Evolutionary conservation across 1,139 yeast species (phyloP), one percentile per base, ranked within the genome.

Genomic region (Saccharomyces hybrid): DNA sequence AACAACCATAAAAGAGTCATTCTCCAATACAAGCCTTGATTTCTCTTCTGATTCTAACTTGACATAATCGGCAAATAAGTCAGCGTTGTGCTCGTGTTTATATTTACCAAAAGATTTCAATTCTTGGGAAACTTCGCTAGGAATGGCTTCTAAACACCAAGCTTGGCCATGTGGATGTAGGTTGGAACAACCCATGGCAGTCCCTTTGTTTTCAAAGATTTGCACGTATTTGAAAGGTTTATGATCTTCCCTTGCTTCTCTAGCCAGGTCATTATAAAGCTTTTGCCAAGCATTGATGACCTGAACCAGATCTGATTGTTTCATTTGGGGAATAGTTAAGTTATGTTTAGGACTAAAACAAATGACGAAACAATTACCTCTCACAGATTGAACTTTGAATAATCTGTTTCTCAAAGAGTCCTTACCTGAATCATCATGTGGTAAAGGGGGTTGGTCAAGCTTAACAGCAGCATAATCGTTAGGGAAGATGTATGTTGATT

Each of bases 91-190:
- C 59, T 77, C 74, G 44, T 69, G 62, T 47, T 72, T 64, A 66
- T 86, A 86, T 49, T 75, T 73, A 8, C 68, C 68, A 76, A 85
- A 75, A 54, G 80, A 77, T 7, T 67, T 69, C 53, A 83, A 72
- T 66, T 86, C 91, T 52, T 75, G 73, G 38, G 75, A 75, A n/a
- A 86, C 88, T 70, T 85, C 91, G 44, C 82, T 81, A 7, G 93
- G 93, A 7, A 84, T 72, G 11, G 76, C 70, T 61, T 81, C 85
- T 53, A 86, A 75, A 70, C 87, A 81, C 93, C 93, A 86, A 8
- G 87, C 89, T 71, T 86, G 93, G 16, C 84, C 83, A 63, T 86
- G 93, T 13, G 91, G 91, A 67, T 86, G 93, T 3, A 90, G 87
- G 65, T 86, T 86, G 2, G 90, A 84, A 65, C 91, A 86, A 42